Conservation (phyloP, 2,329 filamentous ascomycete genomes). For the Aspergillus niger region DNA sequence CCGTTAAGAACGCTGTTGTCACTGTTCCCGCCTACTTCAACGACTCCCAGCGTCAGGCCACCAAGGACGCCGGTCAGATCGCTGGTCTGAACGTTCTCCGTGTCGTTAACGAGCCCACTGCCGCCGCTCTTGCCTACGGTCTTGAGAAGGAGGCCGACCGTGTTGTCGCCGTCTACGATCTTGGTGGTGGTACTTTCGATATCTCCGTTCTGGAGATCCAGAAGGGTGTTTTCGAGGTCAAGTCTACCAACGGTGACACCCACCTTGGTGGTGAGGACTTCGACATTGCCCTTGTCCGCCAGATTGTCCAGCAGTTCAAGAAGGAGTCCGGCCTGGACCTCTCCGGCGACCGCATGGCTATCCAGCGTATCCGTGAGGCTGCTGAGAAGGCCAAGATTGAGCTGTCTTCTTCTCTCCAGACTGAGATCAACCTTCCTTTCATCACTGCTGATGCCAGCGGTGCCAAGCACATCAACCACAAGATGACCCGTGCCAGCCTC, state of each 20-base stretch:
- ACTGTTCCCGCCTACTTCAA: constrained; percentile 99
- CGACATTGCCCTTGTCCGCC: constrained; percentile 89
- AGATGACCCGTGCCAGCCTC: constrained; percentile 89
- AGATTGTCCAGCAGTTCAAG: constrained; percentile 95
- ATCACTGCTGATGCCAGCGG: constrained; percentile 95
- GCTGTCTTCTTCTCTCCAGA: constrained; percentile 90
- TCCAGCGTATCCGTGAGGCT: constrained; percentile 97
- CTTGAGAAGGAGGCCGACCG: constrained; percentile 91
- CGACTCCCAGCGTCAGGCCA: constrained; percentile 95
- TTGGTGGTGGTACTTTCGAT: constrained; percentile 98
- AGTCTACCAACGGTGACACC: constrained; percentile 98
- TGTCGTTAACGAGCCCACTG: constrained; percentile 97
- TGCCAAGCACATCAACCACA: constrained; percentile 97
- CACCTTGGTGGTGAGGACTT: constrained; percentile 98
- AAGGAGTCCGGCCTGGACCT: constrained; percentile 91
- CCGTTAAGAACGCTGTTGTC: constrained; percentile 92
- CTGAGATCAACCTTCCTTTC: constrained; percentile 98
- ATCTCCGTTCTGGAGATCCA: constrained; percentile 97
- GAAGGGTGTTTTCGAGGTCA: constrained; percentile 97
- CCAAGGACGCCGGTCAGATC: constrained; percentile 97
- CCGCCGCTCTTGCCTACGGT: constrained; percentile 92
- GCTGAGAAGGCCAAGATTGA: constrained; percentile 99
- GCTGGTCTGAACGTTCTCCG: constrained; percentile 93
- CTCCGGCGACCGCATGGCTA: constrained; percentile 91
- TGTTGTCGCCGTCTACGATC: constrained; percentile 92